Base-by-base conservation (phyloP, 306 rosid genomes). In the Citrullus amarus region DNA sequence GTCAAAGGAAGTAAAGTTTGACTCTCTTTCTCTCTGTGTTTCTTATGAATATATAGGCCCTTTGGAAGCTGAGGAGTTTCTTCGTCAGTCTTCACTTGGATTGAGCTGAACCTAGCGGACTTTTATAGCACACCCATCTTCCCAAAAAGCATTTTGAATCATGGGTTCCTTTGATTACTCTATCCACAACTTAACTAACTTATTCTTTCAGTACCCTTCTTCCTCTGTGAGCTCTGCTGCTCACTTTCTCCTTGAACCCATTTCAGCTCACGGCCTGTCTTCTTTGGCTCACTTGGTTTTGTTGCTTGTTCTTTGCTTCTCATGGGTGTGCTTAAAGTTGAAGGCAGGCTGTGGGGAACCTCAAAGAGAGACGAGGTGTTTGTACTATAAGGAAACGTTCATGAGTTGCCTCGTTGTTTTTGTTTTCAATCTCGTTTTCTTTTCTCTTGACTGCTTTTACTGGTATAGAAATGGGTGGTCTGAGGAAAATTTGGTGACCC, bases 211-310 rank as follows among this genome's bases (percentile, higher is more conserved):
- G 58, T 39, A 56, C 79, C 66, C 75, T 17, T 54, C 75, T 13
- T 36, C 69, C 3, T 22, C 36, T 25, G 67, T 76, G 88, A 20
- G 60, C 74, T 50, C 79, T 5, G 80, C 44, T 62, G 53, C 80
- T 61, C 71, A 81, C 48, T 85, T 88, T 79, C 80, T 87, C 50
- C 71, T 87, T 20, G 58, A 81, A 77, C 89, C 88, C 28, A 22
- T 85, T 66, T 87, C 86, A 83, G 67, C 83, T 22, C 88, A 81
- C 18, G 83, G 86, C 62, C 36, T 87, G 28, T 92, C 93, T 77
- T 86, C 84, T 56, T 86, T 85, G 3, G 50, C 86, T 15, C 91
- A 90, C 83, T 44, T 87, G 25, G 68, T 79, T 9, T 72, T 88
- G 82, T 83, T 85, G 6, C 57, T 85, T 53, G 81, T 63, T 77